Conservation (phyloP, 176 grass and related monocot genomes). For the Avena sativa region DNA sequence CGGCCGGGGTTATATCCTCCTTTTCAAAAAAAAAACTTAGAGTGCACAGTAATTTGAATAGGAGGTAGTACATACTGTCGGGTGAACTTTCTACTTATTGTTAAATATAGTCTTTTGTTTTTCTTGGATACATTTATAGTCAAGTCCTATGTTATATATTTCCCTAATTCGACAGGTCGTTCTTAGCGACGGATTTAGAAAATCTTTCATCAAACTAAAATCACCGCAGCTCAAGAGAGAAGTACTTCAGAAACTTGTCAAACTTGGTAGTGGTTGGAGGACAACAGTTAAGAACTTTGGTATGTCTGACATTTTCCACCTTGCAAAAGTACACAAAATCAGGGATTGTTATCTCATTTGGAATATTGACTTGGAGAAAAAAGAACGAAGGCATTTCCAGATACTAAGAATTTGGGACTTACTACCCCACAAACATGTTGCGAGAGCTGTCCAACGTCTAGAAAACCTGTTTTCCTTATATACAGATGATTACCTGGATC, state of each 20-base stretch:
- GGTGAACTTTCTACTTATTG: too few species aligned
- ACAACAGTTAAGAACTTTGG: constrained; percentile 29
- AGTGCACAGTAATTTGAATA: too few species aligned
- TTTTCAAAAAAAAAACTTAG: too few species aligned
- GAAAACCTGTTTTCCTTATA: constrained; percentile 65
- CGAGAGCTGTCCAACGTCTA: constrained; percentile 52
- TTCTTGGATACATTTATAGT: too few species aligned
- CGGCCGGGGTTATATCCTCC: too few species aligned
- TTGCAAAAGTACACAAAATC: constrained; percentile 54
- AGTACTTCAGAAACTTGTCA: constrained; percentile 60
- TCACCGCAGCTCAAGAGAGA: constrained; percentile 43
- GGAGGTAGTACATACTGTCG: too few species aligned
- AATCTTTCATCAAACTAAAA: constrained; percentile 63
- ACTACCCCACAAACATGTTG: constrained; percentile 49
- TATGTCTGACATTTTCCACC: constrained; percentile 37
- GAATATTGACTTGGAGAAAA: constrained; percentile 65
- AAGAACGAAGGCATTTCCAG: constrained; percentile 52
- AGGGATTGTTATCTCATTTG: constrained; percentile 64
- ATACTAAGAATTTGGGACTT: constrained; percentile 77
- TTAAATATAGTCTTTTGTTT: too few species aligned
- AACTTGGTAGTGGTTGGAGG: constrained; percentile 68
- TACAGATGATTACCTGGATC: constrained; percentile 49
- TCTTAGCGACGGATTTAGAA: constrained; percentile 18
- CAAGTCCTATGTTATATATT: too few species aligned
- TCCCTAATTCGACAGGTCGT: too few species aligned